Evolutionary conservation across 805 yeast genomes (phyloP).

Genomic region (Tetrapisispora taiwanensis): DNA sequence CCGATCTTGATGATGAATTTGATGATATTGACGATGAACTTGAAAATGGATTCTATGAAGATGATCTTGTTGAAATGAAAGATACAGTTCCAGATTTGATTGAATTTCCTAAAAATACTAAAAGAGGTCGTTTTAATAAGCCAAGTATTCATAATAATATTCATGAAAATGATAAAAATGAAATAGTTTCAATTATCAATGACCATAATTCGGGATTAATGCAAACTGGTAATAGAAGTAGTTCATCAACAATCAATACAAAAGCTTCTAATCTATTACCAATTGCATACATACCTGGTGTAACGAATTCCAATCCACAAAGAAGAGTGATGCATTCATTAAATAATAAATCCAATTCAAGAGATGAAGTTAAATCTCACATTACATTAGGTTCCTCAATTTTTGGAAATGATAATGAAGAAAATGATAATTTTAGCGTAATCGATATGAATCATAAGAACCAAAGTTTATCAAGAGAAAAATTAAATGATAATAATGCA

Average conservation of each 20-base stretch:
- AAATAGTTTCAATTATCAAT: conserved; percentile 12
- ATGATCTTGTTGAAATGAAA: conserved; percentile 1
- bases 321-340: background rate
- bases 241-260: conserved; percentile 59
- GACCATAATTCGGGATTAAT: conserved; percentile 16
- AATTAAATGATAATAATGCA: conserved; percentile 1
- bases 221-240: conserved; percentile 21
- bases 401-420: conserved; percentile 34
- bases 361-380: conserved; percentile 25
- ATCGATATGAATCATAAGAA: conserved; percentile 2
- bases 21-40: conserved; percentile 14
- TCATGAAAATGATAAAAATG: background rate
- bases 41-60: conserved; percentile 2
- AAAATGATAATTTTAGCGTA: conserved; percentile 13
- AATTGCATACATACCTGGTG: conserved; percentile 91
- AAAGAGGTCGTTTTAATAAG: background rate
- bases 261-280: conserved; percentile 84
- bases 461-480: conserved; percentile 7
- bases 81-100: conserved; percentile 1
- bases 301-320: conserved; percentile 33
- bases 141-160: background rate
- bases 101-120: background rate
- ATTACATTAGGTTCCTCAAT: conserved; percentile 35
- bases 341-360: conserved; percentile 5
- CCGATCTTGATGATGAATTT: conserved; percentile 8